Evolutionary conservation across 2,329 filamentous ascomycete species (phyloP).

Genomic region (Aspergillus quadrilineatus): DNA sequence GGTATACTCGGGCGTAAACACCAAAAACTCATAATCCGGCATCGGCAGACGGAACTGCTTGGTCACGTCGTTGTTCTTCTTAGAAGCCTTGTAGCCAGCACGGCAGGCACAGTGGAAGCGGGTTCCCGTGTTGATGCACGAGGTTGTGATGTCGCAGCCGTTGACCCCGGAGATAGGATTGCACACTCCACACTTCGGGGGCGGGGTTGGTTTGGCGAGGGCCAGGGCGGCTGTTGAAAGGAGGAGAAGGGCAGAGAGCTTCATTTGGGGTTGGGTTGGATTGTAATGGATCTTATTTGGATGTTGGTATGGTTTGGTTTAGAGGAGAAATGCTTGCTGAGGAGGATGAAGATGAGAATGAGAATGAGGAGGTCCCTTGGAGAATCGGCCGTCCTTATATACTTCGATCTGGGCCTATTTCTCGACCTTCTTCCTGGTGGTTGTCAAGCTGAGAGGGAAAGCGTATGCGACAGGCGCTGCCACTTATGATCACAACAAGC

Average conservation of each 20-base stretch:
- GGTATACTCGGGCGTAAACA: constrained; percentile 38
- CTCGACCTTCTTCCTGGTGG: not conserved
- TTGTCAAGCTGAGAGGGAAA: not conserved
- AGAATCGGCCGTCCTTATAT: not conserved
- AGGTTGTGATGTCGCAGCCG: constrained; percentile 44
- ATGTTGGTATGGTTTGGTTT: not conserved
- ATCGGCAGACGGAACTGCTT: constrained; percentile 41
- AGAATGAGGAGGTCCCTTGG: not conserved
- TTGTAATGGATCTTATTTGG: not conserved
- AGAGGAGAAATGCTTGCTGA: not conserved
- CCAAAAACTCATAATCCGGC: constrained; percentile 41
- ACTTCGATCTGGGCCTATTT: constrained; percentile 1
- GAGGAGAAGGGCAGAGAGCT: constrained; percentile 26
- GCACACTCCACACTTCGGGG: constrained; percentile 36
- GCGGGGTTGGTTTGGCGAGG: constrained; percentile 15
- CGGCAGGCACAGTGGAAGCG: constrained; percentile 45
- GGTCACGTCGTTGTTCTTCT: constrained; percentile 27
- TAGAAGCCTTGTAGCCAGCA: constrained; percentile 41
- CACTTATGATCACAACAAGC: not conserved
- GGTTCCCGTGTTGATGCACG: constrained; percentile 44
- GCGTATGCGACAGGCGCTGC: not conserved
- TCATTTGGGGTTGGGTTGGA: constrained; percentile 22
- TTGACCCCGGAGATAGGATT: constrained; percentile 43
- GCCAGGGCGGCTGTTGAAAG: constrained; percentile 26
- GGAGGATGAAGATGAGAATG: not conserved